These are phyloP conservation scores for Aspergillus fumigatiaffinis DNA, from an alignment of 2,329 filamentous ascomycete species.

Conservation along the genomic window DNA sequence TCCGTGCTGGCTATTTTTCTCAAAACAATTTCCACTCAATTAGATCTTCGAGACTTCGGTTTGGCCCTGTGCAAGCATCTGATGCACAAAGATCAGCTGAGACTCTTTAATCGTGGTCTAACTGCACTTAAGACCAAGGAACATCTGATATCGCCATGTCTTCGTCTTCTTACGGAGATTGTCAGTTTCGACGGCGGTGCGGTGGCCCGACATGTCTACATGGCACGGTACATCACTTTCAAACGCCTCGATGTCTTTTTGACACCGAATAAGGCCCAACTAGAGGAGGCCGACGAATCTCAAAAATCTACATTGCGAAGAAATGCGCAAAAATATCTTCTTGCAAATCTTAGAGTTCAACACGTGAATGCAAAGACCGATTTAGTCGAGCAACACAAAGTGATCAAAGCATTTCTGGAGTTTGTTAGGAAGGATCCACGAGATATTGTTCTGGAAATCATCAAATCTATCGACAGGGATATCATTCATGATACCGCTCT, in stretches of 20 bases:
- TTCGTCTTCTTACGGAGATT: slow-evolving; percentile 83
- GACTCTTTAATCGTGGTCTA: slow-evolving; percentile 73
- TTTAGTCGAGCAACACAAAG: slow-evolving; percentile 69
- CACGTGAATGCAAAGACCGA: slow-evolving; percentile 74
- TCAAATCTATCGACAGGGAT: slow-evolving; percentile 65
- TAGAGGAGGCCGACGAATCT: slow-evolving; percentile 59
- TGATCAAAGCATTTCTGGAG: slow-evolving; percentile 68
- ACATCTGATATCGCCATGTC: slow-evolving; percentile 80
- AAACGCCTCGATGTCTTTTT: slow-evolving; percentile 78
- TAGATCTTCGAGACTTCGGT: slow-evolving; percentile 73
- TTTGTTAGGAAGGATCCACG: slow-evolving; percentile 74
- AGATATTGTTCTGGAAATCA: slow-evolving; percentile 68
- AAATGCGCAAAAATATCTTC: slow-evolving; percentile 75
- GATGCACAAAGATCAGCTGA: slow-evolving; percentile 74
- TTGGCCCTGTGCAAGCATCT: slow-evolving; percentile 76
- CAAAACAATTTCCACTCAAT: slow-evolving; percentile 67
- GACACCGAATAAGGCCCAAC: slow-evolving; percentile 56
- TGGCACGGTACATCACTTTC: slow-evolving; percentile 72
- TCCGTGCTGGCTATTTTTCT: slow-evolving; percentile 79
- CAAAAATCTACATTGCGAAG: slow-evolving; percentile 75
- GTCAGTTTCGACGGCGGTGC: slow-evolving; percentile 80
- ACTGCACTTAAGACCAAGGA: slow-evolving; percentile 78
- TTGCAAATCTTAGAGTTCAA: slow-evolving; percentile 75
- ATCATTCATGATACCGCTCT: slow-evolving; percentile 73
- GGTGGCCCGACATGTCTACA: slow-evolving; percentile 72